Base-by-base conservation (phyloP, 1,284 basidiomycete genomes). In the Chalciporus sp. region DNA sequence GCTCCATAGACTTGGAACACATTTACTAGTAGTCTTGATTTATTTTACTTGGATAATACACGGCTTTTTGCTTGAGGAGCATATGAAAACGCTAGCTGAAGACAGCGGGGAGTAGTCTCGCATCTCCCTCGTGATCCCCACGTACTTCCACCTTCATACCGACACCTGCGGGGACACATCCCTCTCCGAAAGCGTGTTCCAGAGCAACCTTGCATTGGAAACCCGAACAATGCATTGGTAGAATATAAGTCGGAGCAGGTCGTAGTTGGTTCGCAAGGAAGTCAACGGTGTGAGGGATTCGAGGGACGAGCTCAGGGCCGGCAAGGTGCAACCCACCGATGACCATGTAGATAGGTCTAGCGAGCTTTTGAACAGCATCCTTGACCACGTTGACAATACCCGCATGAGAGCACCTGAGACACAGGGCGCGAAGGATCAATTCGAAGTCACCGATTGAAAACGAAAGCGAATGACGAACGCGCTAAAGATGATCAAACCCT, bases 161-260 rank as follows among this genome's bases (percentile, higher is more conserved):
- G 1, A 86, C 85, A 3, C 90, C 89, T 4, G 84, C 86, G 1
- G 89, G 87, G 11, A 92, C 87, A 62, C 86, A 87, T 1, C 82
- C 83, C 47, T 88, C 82, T 17, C 89, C 90, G 12, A 94, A 75
- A 2, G 80, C 87, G 8, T 72, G 70, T 62, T 85, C 82, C 58
- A 94, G 70, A 5, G 84, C 86, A 1, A 88, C 67, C 66, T 92
- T 90, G 27, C 80, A 80, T 29, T 79, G 77, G 63, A 92, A 89
- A 0, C 91, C 90, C 1, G 88, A 83, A 61, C 91, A 93, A 69
- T 93, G 92, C 83, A 94, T 88, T 0, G 91, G 91, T 0, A 93
- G 75, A 39, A 93, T 72, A 60, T 86, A 92, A 0, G 77, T 78
- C 0, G 88, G 89, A 1, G 81, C 70, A 5, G 89, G 90, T 11